Base-by-base conservation (phyloP, 768 basidiomycete species). In the Phlegmacium glaucopus region DNA sequence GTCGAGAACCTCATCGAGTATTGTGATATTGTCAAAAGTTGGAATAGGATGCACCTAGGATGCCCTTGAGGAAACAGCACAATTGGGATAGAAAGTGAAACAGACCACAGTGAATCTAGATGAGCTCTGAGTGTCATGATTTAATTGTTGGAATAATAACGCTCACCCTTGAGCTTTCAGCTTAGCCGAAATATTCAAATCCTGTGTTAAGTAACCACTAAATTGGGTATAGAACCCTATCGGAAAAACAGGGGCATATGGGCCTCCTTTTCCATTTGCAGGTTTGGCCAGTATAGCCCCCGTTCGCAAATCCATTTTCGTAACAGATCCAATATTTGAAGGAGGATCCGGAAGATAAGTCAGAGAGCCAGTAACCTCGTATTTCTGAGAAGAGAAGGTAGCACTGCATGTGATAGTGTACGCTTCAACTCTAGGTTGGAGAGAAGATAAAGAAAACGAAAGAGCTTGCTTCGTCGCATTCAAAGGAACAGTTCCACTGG, bases 161-260 rank as follows among this genome's bases (percentile, higher is more conserved):
- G 46, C 77, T 64, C 62, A 83, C 87, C 67, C 82, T 72, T 64
- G 73, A 50, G 69, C 27, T 64, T 79, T 80, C 36, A 89, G 70
- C 42, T 74, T 72, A 45, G 80, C 59, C 61, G 82, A 67, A 36
- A 86, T 68, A 5, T 76, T 61, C 1, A 80, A 56, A 58, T 89
- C 80, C 6, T 66, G 58, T 2, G 67, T 73, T 12, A 88, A 65
- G 48, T 80, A 82, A 12, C 62, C 61, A 34, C 74, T 77, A 39
- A 85, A 83, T 5, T 72, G 62, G 0, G 87, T 80, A 54, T 88
- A 90, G 62, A 86, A 91, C 0, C 88, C 88, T 39, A 87, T 76
- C 0, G 90, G 87, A 47, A 90, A 75, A 1, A 86, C 71, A 1
- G 79, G 75, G 17, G 76, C 71, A 51, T 76, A 83, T 6, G 64